Conservation (phyloP, 1,284 basidiomycete species). For the Tilletia setariae region DNA sequence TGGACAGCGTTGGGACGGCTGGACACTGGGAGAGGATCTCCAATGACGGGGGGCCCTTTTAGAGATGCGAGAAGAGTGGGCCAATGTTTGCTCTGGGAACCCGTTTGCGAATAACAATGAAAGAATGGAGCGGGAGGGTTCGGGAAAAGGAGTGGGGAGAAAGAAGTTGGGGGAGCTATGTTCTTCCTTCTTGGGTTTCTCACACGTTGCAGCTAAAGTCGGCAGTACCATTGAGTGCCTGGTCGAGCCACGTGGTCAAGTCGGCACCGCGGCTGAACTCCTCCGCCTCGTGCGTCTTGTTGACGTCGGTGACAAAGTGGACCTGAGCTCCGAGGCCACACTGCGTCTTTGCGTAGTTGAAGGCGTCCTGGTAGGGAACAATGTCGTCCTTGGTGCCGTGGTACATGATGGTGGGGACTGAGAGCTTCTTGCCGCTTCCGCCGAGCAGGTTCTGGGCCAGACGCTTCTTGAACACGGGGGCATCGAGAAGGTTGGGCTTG, state of each 20-base stretch:
- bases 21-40: no score
- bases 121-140: no score
- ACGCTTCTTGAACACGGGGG: constrained; percentile 22
- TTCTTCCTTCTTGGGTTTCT: no score
- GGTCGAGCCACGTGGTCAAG: not conserved
- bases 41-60: no score
- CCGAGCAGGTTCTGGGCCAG: constrained; percentile 21
- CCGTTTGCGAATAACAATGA: no score
- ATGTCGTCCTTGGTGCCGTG: constrained; percentile 45
- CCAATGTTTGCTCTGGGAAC: no score
- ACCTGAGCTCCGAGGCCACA: constrained; percentile 45
- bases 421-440: constrained; percentile 21
- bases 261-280: not conserved
- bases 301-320: constrained; percentile 27
- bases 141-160: no score
- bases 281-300: constrained; percentile 23
- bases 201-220: not conserved
- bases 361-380: constrained; percentile 32
- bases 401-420: constrained; percentile 39
- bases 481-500: constrained; percentile 29
- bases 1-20: no score
- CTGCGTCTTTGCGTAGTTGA: constrained; percentile 39
- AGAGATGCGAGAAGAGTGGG: no score
- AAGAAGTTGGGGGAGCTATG: no score
- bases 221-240: not conserved